These are phyloP conservation scores for Plasmodium yoelii DNA, from an alignment of 169 alveolate species.

Conservation along the genomic window DNA sequence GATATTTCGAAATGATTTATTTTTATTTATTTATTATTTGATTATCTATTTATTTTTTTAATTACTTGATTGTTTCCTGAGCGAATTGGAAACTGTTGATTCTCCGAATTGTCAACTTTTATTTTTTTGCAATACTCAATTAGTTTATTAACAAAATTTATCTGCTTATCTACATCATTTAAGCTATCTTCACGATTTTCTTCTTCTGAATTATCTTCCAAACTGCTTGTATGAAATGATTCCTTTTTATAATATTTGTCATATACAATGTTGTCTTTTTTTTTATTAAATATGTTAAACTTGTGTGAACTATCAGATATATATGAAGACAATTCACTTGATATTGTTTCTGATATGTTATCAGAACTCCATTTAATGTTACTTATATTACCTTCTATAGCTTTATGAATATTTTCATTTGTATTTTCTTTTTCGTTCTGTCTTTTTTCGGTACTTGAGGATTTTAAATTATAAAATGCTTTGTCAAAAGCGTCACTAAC, in stretches of 20 bases:
- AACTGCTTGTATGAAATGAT: background rate
- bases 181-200: slow-evolving; percentile 5
- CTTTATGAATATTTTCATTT: background rate
- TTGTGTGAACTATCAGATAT: background rate
- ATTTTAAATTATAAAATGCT: slow-evolving; percentile 10
- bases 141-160: slow-evolving; percentile 24
- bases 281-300: slow-evolving; percentile 1
- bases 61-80: background rate
- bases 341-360: background rate
- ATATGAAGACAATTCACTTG: slow-evolving; percentile 1
- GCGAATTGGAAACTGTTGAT: background rate
- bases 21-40: background rate
- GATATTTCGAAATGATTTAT: background rate
- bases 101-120: slow-evolving; percentile 1
- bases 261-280: background rate
- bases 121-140: slow-evolving; percentile 28
- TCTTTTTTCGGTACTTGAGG: background rate
- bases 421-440: background rate
- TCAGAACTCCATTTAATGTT: background rate
- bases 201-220: background rate
- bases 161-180: slow-evolving; percentile 8
- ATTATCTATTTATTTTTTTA: background rate
- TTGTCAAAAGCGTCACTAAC: slow-evolving; percentile 25
- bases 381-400: background rate
- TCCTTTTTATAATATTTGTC: slow-evolving; percentile 24